Base-by-base conservation (phyloP, 139 green algal species). In the Nannochloris sp. region DNA sequence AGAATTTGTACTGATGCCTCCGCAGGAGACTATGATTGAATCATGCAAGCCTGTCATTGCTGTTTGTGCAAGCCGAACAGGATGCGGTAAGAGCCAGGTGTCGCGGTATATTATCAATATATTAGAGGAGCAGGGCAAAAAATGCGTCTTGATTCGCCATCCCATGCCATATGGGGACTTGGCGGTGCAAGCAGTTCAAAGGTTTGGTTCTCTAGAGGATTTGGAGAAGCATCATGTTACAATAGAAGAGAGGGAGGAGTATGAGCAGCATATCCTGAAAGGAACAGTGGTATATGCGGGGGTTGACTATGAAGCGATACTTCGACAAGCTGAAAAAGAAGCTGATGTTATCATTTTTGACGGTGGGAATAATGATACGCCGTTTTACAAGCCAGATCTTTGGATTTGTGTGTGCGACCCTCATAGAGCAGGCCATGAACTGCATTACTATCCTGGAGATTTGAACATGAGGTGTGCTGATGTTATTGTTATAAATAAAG, bases 121-220 rank as follows among this genome's bases (percentile, higher is more conserved):
- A 12, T 70, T 82, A 44, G 49, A 84, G 43, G 51, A 67, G 49
- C 56, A 64, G 5, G 59, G 65, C 43, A 56, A 85, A 48, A 63
- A 75, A 61, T 91, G 82, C 65, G 75, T 76, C 45, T 49, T 82
- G 36, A 63, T 79, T 10, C 50, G 75, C 4, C 75, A 82, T 56
- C 75, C 75, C 5, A 79, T 82, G 75, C 66, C 71, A n/a, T 78
- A 78, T 45, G 70, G 75, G 57, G 57, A 79, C 48, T 67, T 81
- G 43, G 66, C 57, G 5, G 62, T 68, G 49, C 70, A 79, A 66
- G 59, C 57, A 5, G 59, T 79, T 53, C 74, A 81, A 72, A 70
- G 74, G 12, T 81, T 81, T 72, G 74, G 51, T 12, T 59, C 20
- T 16, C 49, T 66, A 4, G 66, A 67, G 2, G 75, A 82, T 63